These are phyloP conservation scores for Teratosphaeria zuluensis DNA, from an alignment of 2,329 filamentous ascomycete species.

Conservation along the genomic window DNA sequence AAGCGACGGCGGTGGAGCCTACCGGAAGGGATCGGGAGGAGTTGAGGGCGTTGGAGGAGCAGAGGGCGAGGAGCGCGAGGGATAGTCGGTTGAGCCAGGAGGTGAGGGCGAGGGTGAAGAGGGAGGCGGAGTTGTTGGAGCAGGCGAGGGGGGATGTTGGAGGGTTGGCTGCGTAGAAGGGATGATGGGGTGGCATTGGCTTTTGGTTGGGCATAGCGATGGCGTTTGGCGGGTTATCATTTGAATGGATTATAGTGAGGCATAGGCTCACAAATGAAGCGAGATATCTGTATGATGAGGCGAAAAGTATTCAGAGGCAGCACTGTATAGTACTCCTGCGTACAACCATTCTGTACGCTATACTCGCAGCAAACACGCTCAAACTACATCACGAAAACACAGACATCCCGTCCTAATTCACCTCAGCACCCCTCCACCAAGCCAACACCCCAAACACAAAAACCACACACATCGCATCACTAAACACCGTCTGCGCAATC, in stretches of 20 bases:
- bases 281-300: neutral
- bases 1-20: slow-evolving; percentile 47
- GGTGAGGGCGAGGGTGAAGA: slow-evolving; percentile 48
- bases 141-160: slow-evolving; percentile 42
- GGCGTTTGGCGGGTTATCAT: neutral
- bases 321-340: neutral
- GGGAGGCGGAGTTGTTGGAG: slow-evolving; percentile 50
- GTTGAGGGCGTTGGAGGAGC: slow-evolving; percentile 49
- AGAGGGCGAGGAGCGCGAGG: slow-evolving; percentile 40
- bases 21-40: slow-evolving; percentile 51
- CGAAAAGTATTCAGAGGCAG: too few relatives aligned
- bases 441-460: slow-evolving; percentile 59
- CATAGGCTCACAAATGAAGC: neutral
- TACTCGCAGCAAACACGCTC: too few relatives aligned
- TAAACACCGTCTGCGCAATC: slow-evolving; percentile 62
- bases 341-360: neutral
- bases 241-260: neutral
- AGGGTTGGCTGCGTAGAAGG: slow-evolving; percentile 9
- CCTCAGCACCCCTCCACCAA: slow-evolving; percentile 35
- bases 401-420: neutral
- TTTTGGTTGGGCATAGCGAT: neutral
- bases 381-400: neutral
- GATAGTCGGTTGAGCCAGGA: slow-evolving; percentile 48
- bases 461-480: slow-evolving; percentile 64
- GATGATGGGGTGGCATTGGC: neutral